phyloP scores from a whole-genome alignment of 2,329 filamentous ascomycete genomes.

The Calonectria crousiana region DNA sequence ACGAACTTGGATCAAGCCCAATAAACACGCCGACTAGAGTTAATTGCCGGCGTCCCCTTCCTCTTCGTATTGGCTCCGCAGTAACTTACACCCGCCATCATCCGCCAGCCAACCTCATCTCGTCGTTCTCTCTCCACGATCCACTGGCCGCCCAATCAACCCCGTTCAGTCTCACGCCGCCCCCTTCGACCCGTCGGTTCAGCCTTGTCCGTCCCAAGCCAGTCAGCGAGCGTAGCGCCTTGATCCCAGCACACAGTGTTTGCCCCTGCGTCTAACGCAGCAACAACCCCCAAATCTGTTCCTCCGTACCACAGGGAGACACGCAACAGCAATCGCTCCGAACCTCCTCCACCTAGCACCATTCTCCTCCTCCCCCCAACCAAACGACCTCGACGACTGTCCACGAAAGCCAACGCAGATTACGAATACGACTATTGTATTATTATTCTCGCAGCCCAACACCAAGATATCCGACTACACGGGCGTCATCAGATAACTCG shows the following conservation, averaged over 20 bases:
- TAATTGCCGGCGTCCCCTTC: slow-evolving; percentile 18
- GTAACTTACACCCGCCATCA: slow-evolving; percentile 15
- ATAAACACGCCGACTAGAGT: neutral
- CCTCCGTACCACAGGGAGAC: slow-evolving; percentile 41
- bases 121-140: slow-evolving; percentile 9
- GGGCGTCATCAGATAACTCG: slow-evolving; percentile 22
- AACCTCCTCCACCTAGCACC: neutral
- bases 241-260: slow-evolving; percentile 29
- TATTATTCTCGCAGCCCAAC: slow-evolving; percentile 9
- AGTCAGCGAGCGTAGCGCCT: slow-evolving; percentile 29
- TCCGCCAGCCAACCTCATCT: slow-evolving; percentile 24
- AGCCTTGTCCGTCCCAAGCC: slow-evolving; percentile 30
- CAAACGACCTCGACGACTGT: slow-evolving; percentile 30
- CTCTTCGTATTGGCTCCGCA: slow-evolving; percentile 27
- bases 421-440: slow-evolving; percentile 6
- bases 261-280: slow-evolving; percentile 42
- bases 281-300: slow-evolving; percentile 34
- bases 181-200: slow-evolving; percentile 25
- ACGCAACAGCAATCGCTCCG: slow-evolving; percentile 38
- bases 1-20: slow-evolving; percentile 19
- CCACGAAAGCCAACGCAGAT: slow-evolving; percentile 24
- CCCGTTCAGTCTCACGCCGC: slow-evolving; percentile 21
- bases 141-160: slow-evolving; percentile 23
- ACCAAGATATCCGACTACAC: slow-evolving; percentile 26
- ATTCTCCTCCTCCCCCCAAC: slow-evolving; percentile 23